Evolutionary conservation across 192 early-diverging fungal species (phyloP).

Genomic region (Umbelopsis ramanniana): DNA sequence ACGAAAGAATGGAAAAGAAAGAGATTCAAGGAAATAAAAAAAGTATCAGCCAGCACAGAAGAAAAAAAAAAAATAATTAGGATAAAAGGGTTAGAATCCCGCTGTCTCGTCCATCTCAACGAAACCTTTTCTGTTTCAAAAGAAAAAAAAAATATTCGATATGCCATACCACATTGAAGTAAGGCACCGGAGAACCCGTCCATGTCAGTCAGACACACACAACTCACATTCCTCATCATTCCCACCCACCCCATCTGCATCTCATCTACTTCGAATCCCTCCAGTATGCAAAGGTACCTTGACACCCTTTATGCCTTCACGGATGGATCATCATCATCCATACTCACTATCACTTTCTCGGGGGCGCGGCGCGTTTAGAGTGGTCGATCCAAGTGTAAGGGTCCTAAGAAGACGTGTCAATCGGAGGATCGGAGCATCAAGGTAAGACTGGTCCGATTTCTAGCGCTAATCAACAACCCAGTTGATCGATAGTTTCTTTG

Average conservation of each 20-base stretch:
- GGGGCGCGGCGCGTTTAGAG: not conserved
- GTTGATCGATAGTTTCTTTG: not conserved
- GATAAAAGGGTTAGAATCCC: not conserved
- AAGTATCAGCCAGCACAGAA: no score
- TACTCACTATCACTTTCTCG: not conserved
- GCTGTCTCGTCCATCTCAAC: not conserved
- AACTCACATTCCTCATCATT: no score
- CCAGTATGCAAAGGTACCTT: no score
- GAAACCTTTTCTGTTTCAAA: not conserved
- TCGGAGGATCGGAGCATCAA: constrained; percentile 14
- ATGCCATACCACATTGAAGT: constrained; percentile 20
- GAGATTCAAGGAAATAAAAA: no score
- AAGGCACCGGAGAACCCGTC: not conserved
- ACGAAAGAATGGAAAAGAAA: no score
- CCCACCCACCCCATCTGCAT: no score
- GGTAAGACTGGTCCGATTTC: not conserved
- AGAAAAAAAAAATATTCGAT: not conserved
- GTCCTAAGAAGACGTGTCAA: constrained; percentile 15
- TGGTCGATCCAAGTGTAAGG: constrained; percentile 13
- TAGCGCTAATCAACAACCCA: no score
- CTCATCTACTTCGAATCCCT: no score
- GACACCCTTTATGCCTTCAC: no score
- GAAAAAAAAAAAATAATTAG: not conserved
- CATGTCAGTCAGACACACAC: no score
- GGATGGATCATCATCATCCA: no score